Base-by-base conservation (phyloP, 768 basidiomycete genomes). In the Boletellus sp. region DNA sequence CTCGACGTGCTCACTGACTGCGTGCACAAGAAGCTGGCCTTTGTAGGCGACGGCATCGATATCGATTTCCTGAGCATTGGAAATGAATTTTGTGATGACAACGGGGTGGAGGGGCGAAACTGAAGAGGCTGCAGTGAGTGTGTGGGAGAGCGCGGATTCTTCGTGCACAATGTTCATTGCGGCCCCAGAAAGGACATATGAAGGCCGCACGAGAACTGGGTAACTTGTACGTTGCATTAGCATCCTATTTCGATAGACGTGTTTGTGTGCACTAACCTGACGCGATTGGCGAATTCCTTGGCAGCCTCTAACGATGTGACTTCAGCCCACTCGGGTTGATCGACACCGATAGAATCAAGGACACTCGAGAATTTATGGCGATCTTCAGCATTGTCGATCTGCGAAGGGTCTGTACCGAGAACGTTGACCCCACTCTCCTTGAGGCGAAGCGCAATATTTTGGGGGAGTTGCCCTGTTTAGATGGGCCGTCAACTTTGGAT, bases 161-260 rank as follows among this genome's bases (percentile, higher is more conserved):
- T 97, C 92, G 65, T 87, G 88, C 19, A 98, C 92, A 35, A 98
- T 94, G 70, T 96, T 99, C 96, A 99, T 99, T 15, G 96, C 96
- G 38, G 96, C 94, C 44, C 96, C 96, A 9, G 96, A 99, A 22
- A 98, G 84, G 38, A 98, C 95, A 70, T 98, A 98, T 0, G 95
- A 98, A 4, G 96, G 96, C 36, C 96, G 92, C 62, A 99, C 93
- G 45, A 99, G 87, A 54, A 98, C 94, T 6, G 96, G 96, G 69
- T 98, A 98, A 45, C 90, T 90, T n/a, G 4, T 3, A 38, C 33
- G 9, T 38, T 40, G 6, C 10, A 39, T 60, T n/a, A 55, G 45
- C n/a, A 36, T 15, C 19, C 11, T 37, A 17, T 16, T 35, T 11
- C 4, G 23, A 22, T 3, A 33, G 42, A 48, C 4, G 3, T 1